A percentile compares a stretch with the other conserved stretches of the same genome.
These are phyloP conservation scores for Fusarium albidum DNA, from an alignment of 2,329 filamentous ascomycete species.

Conservation along the genomic window DNA sequence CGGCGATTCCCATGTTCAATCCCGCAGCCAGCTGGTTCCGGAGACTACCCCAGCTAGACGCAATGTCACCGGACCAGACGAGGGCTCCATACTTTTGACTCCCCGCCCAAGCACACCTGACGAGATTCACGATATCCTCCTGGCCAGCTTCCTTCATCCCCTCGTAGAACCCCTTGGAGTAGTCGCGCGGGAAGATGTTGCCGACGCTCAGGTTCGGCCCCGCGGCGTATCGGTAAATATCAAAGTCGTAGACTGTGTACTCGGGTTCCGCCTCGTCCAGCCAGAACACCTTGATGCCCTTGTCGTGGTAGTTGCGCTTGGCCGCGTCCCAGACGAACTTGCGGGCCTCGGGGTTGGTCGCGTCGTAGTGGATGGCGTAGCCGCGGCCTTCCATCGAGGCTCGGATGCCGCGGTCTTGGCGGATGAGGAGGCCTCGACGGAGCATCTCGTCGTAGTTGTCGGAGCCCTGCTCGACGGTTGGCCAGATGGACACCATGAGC, in stretches of 20 bases:
- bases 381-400: slow-evolving; percentile 67
- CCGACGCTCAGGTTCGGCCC: slow-evolving; percentile 54
- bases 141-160: slow-evolving; percentile 63
- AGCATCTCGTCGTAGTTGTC: slow-evolving; percentile 71
- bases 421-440: slow-evolving; percentile 66
- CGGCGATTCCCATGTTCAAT: slow-evolving; percentile 70
- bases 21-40: slow-evolving; percentile 69
- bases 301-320: slow-evolving; percentile 67
- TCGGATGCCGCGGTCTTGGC: slow-evolving; percentile 66
- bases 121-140: slow-evolving; percentile 63
- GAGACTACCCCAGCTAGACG: slow-evolving; percentile 67
- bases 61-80: slow-evolving; percentile 74
- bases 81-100: slow-evolving; percentile 71
- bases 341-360: slow-evolving; percentile 67
- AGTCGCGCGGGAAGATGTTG: slow-evolving; percentile 67
- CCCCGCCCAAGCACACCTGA: slow-evolving; percentile 59
- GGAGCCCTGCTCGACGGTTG: slow-evolving; percentile 66
- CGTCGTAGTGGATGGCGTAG: slow-evolving; percentile 68
- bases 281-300: slow-evolving; percentile 72
- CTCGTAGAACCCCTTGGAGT: slow-evolving; percentile 67
- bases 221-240: slow-evolving; percentile 61
- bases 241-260: slow-evolving; percentile 71
- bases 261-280: slow-evolving; percentile 75
- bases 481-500: slow-evolving; percentile 76
- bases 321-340: slow-evolving; percentile 67